phyloP scores from a whole-genome alignment of 169 alveolate genomes.

The Plasmodium vivax region DNA sequence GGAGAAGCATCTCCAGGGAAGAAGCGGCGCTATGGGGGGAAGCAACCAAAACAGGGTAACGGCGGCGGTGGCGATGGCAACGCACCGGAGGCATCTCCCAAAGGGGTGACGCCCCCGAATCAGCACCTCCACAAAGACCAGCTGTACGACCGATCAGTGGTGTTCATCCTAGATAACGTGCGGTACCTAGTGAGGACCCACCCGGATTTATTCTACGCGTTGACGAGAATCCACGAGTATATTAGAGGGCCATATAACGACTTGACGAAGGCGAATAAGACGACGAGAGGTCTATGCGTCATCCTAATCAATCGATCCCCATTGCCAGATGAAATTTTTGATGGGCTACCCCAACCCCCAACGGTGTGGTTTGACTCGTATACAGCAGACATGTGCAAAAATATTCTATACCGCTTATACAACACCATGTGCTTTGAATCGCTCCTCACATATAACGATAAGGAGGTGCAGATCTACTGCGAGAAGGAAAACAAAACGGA shows the following conservation, averaged over 20 bases:
- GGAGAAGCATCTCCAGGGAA: background rate
- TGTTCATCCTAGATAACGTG: conserved; percentile 60
- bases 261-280: conserved; percentile 63
- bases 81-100: background rate
- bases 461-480: conserved; percentile 49
- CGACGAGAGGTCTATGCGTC: conserved; percentile 64
- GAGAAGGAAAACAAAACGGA: conserved; percentile 42
- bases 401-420: conserved; percentile 54
- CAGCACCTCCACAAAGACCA: conserved; percentile 34
- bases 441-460: conserved; percentile 55
- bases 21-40: background rate
- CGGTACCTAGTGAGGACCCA: conserved; percentile 69
- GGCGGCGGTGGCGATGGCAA: background rate
- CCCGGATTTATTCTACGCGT: conserved; percentile 74
- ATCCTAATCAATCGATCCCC: conserved; percentile 73
- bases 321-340: conserved; percentile 74
- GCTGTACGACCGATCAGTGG: conserved; percentile 71
- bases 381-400: conserved; percentile 72
- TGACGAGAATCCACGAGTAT: conserved; percentile 75
- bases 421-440: conserved; percentile 70
- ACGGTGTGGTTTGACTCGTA: conserved; percentile 76
- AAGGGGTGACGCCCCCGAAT: background rate
- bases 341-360: conserved; percentile 74
- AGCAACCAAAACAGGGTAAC: background rate
- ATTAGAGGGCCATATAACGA: conserved; percentile 73